Conservation (phyloP, 2,329 filamentous ascomycete species). For the Thermomyces lanuginosus region DNA sequence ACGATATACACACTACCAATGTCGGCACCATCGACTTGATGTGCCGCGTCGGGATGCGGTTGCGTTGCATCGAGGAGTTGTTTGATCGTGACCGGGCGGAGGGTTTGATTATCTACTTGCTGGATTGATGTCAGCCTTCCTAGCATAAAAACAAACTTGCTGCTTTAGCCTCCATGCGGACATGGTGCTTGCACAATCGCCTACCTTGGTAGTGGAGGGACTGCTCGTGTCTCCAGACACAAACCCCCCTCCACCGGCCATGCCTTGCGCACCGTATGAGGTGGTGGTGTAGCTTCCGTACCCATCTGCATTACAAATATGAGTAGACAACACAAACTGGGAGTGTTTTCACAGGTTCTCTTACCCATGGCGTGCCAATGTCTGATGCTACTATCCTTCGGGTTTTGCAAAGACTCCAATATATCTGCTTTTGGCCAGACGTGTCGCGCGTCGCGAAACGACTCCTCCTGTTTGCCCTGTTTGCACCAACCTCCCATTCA, state of each 20-base stretch:
- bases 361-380: conserved; percentile 17
- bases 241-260: conserved; percentile 43
- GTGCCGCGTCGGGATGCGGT: conserved; percentile 56
- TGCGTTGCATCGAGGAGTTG: conserved; percentile 74
- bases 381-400: too few relatives aligned
- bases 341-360: conserved; percentile 1
- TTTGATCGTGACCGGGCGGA: conserved; percentile 89
- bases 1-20: conserved; percentile 69
- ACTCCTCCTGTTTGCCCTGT: conserved; percentile 7
- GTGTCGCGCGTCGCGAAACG: conserved; percentile 24
- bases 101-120: conserved; percentile 68
- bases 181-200: too few relatives aligned
- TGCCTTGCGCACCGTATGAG: conserved; percentile 40
- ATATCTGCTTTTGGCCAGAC: conserved; percentile 23
- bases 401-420: conserved; percentile 15
- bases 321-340: neutral
- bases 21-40: conserved; percentile 64
- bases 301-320: conserved; percentile 12
- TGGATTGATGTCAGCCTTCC: conserved; percentile 18
- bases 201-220: conserved; percentile 28
- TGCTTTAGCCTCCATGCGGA: neutral
- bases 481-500: conserved; percentile 13
- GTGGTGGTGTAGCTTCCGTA: conserved; percentile 37
- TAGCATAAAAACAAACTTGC: neutral
- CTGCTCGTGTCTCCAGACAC: conserved; percentile 37